Percentiles rank a stretch among this genome's conserved stretches.
Conservation (phyloP, 2,329 filamentous ascomycete genomes). For the Fusarium sp. region DNA sequence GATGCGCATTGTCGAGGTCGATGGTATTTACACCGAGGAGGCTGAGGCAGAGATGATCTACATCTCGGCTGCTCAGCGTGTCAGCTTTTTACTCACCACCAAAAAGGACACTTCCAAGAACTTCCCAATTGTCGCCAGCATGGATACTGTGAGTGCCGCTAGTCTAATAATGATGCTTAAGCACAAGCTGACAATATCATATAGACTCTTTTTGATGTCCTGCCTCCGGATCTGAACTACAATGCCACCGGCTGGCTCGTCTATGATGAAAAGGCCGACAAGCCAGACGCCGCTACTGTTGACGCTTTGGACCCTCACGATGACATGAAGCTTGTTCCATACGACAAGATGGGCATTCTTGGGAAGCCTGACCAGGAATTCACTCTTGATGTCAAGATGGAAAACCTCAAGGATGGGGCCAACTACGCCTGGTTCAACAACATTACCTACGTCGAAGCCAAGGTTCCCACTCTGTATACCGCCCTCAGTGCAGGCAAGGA, state of each 20-base stretch:
- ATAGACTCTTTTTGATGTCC: constrained; percentile 72
- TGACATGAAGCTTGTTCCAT: constrained; percentile 77
- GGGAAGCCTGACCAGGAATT: constrained; percentile 72
- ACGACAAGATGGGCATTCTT: constrained; percentile 71
- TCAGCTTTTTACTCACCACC: constrained; percentile 70
- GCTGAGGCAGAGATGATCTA: constrained; percentile 72
- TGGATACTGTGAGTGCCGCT: constrained; percentile 69
- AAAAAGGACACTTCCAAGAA: constrained; percentile 70
- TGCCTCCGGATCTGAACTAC: constrained; percentile 75
- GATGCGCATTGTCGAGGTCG: constrained; percentile 77
- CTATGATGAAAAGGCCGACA: constrained; percentile 60
- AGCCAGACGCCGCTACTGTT: constrained; percentile 64
- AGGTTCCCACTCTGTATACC: constrained; percentile 84
- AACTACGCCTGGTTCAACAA: constrained; percentile 77
- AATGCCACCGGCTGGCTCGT: constrained; percentile 73
- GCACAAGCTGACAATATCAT: not conserved
- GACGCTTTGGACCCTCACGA: constrained; percentile 76
- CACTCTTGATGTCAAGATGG: constrained; percentile 71
- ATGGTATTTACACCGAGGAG: constrained; percentile 74
- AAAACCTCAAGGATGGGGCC: constrained; percentile 69
- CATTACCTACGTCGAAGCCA: constrained; percentile 77
- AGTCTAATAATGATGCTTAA: too few species aligned
- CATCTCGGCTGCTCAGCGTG: constrained; percentile 74
- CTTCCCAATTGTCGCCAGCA: constrained; percentile 74
- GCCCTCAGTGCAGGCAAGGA: constrained; percentile 71